Conservation (phyloP, 2,329 filamentous ascomycete genomes). For the Claviceps sp. region DNA sequence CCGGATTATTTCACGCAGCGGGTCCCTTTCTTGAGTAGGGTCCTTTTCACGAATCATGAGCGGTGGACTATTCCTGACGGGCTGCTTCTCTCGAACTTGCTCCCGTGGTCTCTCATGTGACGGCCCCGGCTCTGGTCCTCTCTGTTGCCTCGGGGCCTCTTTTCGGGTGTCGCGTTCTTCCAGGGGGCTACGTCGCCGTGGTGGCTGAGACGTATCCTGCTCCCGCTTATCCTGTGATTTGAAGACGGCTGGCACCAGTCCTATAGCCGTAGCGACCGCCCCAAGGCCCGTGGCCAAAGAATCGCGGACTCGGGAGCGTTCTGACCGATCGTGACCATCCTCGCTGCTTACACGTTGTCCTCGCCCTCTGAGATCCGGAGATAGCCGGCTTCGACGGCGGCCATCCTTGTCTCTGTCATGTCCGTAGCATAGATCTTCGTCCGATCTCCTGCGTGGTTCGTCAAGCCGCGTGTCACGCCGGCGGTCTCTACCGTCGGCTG, state of each 20-base stretch:
- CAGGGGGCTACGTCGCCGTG: conserved; percentile 17
- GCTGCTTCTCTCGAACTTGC: neutral
- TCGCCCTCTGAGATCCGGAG: conserved; percentile 14
- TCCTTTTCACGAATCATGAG: conserved; percentile 4
- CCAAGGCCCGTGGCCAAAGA: conserved; percentile 35
- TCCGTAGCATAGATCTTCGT: conserved; percentile 17
- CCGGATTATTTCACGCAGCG: neutral
- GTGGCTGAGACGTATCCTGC: conserved; percentile 16
- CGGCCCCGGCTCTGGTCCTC: conserved; percentile 8
- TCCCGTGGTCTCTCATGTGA: conserved; percentile 4
- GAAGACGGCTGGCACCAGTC: conserved; percentile 24
- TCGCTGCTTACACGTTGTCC: conserved; percentile 18
- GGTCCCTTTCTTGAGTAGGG: neutral
- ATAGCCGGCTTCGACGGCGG: conserved; percentile 14
- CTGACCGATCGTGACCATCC: conserved; percentile 20
- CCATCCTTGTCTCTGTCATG: conserved; percentile 17
- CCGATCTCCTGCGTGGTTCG: conserved; percentile 17
- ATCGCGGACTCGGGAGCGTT: conserved; percentile 31
- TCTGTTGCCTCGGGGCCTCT: conserved; percentile 8
- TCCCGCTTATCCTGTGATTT: conserved; percentile 25
- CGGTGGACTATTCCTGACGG: neutral
- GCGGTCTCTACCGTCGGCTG: conserved; percentile 30
- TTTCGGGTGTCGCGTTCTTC: conserved; percentile 15
- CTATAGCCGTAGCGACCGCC: conserved; percentile 34
- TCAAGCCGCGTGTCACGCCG: conserved; percentile 18